Base-by-base conservation (phyloP, 1,284 basidiomycete genomes). In the Ceratobasidium sp. region DNA sequence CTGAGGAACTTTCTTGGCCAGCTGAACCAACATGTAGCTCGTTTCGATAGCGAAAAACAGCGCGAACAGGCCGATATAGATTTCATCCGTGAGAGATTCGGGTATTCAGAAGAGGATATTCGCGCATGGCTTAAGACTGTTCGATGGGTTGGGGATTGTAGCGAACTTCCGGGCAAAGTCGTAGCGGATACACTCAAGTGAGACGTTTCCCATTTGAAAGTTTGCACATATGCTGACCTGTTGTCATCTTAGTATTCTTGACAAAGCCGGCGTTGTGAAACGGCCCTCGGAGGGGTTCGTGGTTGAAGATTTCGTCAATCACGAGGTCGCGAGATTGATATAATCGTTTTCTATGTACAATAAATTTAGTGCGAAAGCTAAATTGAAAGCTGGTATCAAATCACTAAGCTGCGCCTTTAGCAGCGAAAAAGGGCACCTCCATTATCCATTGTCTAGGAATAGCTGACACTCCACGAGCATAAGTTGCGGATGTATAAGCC, bases 401-500 rank as follows among this genome's bases (percentile, higher is more conserved):
- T 42, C 22, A 47, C 35, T 40, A 29, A 35, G 38, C 31, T 53
- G 47, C 50, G 3, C 56, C 53, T 45, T 52, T 54, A 40, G 70
- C 40, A 17, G 67, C 58, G 47, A 71, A 70, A 38, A 76, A 74
- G n/a, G 78, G 76, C n/a, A 78, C 77, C 54, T 80, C 79, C 38
- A 75, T 71, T 49, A 87, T 78, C 80, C 82, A 86, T 29, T 78
- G 78, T 74, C 88, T 88, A 15, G 89, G 86, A 53, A 97, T 86
- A 0, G 87, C 82, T 0, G 93, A 94, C 5, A 95, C 94, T 29
- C 90, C 91, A 2, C 94, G 88, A 1, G 94, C 94, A 75, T 94
- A 96, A 43, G 92, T 88, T 58, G 89, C 87, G 45, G 87, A 90
- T 25, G 94, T 97, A 76, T 91, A 88, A 22, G 94, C 84, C 93